Evolutionary conservation across 1,284 basidiomycete species (phyloP).

Genomic region (Microbotryomycetes sp.): DNA sequence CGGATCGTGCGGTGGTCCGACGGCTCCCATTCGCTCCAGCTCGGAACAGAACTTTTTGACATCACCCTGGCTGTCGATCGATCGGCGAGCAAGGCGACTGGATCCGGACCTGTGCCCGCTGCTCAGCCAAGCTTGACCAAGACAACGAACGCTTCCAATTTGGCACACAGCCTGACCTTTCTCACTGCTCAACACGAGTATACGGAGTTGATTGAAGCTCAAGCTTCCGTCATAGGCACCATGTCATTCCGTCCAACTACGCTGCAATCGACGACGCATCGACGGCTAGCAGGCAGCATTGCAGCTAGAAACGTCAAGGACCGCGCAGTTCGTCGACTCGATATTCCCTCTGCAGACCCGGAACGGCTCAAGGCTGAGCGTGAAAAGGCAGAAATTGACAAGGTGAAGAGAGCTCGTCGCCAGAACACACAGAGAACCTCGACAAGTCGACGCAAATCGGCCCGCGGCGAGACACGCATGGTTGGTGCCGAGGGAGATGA

Average conservation of each 20-base stretch:
- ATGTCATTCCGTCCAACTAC: slow-evolving; percentile 77
- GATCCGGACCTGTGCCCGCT: slow-evolving; percentile 48
- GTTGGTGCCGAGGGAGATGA: slow-evolving; percentile 18
- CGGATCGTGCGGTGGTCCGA: slow-evolving; percentile 88
- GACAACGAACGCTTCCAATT: slow-evolving; percentile 35
- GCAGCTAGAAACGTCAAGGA: slow-evolving; percentile 74
- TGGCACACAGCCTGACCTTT: slow-evolving; percentile 60
- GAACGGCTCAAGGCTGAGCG: slow-evolving; percentile 25
- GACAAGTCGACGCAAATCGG: slow-evolving; percentile 30
- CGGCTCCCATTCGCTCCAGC: slow-evolving; percentile 71
- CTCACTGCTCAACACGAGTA: slow-evolving; percentile 83
- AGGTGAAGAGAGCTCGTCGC: slow-evolving; percentile 34
- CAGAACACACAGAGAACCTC: slow-evolving; percentile 17
- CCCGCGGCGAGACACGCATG: slow-evolving; percentile 27
- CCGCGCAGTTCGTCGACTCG: slow-evolving; percentile 62
- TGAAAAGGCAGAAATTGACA: slow-evolving; percentile 37
- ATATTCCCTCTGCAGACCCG: slow-evolving; percentile 50
- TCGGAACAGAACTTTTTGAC: slow-evolving; percentile 83
- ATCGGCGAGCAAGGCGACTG: slow-evolving; percentile 47
- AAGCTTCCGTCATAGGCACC: slow-evolving; percentile 71
- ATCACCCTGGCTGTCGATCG: slow-evolving; percentile 66
- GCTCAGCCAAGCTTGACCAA: slow-evolving; percentile 35
- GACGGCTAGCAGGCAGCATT: slow-evolving; percentile 76
- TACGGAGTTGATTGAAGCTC: slow-evolving; percentile 73
- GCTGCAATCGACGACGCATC: slow-evolving; percentile 82